Evolutionary conservation across 768 basidiomycete species (phyloP), one percentile per base, ranked within the genome.

Genomic region (Calocybe indica): DNA sequence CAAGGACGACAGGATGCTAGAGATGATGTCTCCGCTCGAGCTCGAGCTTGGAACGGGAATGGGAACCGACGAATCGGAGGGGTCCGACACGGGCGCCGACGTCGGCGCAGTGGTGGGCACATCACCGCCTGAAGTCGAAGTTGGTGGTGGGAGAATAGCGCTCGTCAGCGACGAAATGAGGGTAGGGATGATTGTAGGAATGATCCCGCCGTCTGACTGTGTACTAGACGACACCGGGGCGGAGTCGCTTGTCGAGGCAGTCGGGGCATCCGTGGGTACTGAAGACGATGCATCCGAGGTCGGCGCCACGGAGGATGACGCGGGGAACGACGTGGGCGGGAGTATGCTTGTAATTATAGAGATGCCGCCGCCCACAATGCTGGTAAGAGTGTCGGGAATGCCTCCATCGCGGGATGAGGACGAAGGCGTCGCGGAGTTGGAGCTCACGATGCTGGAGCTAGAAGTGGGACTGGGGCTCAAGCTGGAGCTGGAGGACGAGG

Each of bases 91-190:
- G n/a, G 46, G 35, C 6, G 44, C 46, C 13, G 55, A 37, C 14
- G 46, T 37, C 7, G 48, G 45, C 41, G 53, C 44, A 10, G 44
- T 51, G 1, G 45, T 52, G 28, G 40, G 39, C 42, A 28, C 3
- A 39, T 43, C 8, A 37, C 34, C 36, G 10, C 14, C 22, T 7
- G 34, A 22, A 22, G 50, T 46, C 43, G 37, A 50, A 33, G 43
- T 11, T 32, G 42, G 37, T 32, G 42, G 37, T 14, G 22, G 47
- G 32, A 37, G 33, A 22, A 51, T n/a, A 41, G 46, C 35, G 46
- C 50, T 51, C 22, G 49, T 51, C 22, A 44, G 52, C 13, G 22
- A 5, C 45, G 38, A 13, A 45, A 51, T 52, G 4, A 52, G 9
- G 13, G 46, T 46, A 29, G 40, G 15, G 14, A 48, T 5, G 15